Percentiles rank a stretch among this genome's conserved stretches.
Evolutionary conservation across 148 eudicot species (phyloP).

Genomic region (Persicaria tinctoria): DNA sequence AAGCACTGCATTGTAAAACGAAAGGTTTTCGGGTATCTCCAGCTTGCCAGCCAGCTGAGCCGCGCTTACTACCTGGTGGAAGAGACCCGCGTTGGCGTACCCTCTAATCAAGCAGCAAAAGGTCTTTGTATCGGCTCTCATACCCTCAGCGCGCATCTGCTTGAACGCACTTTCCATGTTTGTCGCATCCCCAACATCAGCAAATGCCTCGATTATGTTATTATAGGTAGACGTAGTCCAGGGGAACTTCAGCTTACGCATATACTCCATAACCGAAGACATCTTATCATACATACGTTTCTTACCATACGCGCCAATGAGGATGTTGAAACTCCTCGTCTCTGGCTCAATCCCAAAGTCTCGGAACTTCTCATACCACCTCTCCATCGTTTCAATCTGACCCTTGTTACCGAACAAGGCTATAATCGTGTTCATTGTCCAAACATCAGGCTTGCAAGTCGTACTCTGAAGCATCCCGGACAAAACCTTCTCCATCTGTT

Average conservation of each 20-base stretch:
- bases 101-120: conserved; percentile 86
- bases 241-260: conserved; percentile 80
- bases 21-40: conserved; percentile 82
- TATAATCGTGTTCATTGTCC: conserved; percentile 94
- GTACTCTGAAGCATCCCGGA: conserved; percentile 66
- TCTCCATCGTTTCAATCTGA: conserved; percentile 86
- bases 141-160: conserved; percentile 90
- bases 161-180: conserved; percentile 81
- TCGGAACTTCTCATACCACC: conserved; percentile 88
- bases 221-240: conserved; percentile 99
- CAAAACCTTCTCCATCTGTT: conserved; percentile 78
- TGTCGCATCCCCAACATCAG: conserved; percentile 73
- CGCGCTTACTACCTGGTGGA: conserved; percentile 65
- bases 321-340: conserved; percentile 86
- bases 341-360: conserved; percentile 89
- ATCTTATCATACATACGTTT: conserved; percentile 86
- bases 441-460: conserved; percentile 67
- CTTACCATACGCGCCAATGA: conserved; percentile 95
- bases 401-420: conserved; percentile 89
- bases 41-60: conserved; percentile 75
- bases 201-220: conserved; percentile 88
- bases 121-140: conserved; percentile 82
- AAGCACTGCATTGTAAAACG: conserved; percentile 68
- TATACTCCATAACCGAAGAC: conserved; percentile 97
- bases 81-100: conserved; percentile 69